Base-by-base conservation (phyloP, 768 basidiomycete species). In the Russula virescens region DNA sequence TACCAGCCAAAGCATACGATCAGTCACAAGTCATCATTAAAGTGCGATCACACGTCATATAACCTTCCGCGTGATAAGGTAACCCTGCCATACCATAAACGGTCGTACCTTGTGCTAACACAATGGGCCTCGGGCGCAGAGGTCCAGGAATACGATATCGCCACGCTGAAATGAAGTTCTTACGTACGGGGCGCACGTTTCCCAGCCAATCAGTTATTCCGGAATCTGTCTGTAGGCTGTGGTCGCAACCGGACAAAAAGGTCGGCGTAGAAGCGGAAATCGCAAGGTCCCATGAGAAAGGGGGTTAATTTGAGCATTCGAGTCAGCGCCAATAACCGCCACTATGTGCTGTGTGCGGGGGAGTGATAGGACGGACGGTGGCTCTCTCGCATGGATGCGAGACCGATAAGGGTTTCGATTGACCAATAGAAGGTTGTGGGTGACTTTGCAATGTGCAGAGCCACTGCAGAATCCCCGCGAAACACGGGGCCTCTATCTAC, bases 61-160 rank as follows among this genome's bases (percentile, higher is more conserved):
- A 43, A 43, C 16, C 34, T 9, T 19, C 28, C 43, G 55, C 31
- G 31, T 47, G 55, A 60, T 53, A 34, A 35, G 51, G 31, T 23
- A n/a, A 43, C 34, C 18, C 45, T 18, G 34, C 43, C 45, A 52
- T 62, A 52, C 56, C 35, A 58, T 52, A 58, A 62, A 34, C 19
- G 61, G 61, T 14, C 8, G 23, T 60, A 25, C 47, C 21, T 49
- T 55, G 6, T 45, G 25, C 23, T 55, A 40, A 26, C 19, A 26
- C 34, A 26, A 19, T 35, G 43, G 49, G 25, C 16, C 38, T 31
- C 14, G 55, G n/a, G 42, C 18, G 23, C 47, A 26, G 13, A 50
- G 26, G 16, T 26, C 46, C 52, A 46, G 13, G 35, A 13, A 55
- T 14, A 43, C 16, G 34, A 60, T 21, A 42, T 26, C 48, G 45